A percentile compares a stretch with the other conserved stretches of the same genome.
These are phyloP conservation scores for Colletotrichum theobromicola DNA, from an alignment of 2,329 filamentous ascomycete species.

Conservation along the genomic window DNA sequence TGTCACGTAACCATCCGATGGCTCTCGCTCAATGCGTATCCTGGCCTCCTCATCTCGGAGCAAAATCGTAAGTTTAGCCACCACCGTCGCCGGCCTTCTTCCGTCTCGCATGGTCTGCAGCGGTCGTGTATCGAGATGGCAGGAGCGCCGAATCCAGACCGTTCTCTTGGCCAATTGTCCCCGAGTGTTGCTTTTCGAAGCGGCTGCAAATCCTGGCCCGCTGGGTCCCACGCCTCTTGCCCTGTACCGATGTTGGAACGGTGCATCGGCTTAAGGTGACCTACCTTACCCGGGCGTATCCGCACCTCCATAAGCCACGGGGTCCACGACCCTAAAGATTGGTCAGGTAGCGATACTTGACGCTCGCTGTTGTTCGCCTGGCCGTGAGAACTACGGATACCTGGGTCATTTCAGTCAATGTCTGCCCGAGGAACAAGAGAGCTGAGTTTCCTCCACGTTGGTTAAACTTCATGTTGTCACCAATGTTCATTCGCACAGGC, in stretches of 20 bases:
- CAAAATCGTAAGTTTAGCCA: conserved; percentile 10
- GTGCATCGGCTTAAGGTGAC: not conserved
- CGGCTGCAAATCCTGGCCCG: not conserved
- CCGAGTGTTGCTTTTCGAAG: not conserved
- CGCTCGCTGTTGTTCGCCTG: not conserved
- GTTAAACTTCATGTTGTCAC: not conserved
- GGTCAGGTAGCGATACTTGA: not conserved
- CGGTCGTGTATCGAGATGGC: conserved; percentile 3
- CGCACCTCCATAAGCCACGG: conserved; percentile 5
- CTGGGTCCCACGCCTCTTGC: not conserved
- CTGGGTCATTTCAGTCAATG: not conserved
- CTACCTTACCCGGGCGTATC: conserved; percentile 7
- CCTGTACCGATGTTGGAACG: not conserved
- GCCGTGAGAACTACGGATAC: not conserved
- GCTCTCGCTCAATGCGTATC: not conserved
- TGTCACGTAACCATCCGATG: not conserved
- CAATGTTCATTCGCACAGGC: not conserved
- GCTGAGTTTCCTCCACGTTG: not conserved
- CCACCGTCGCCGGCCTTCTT: not conserved
- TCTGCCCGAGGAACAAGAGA: not conserved
- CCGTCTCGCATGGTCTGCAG: not conserved
- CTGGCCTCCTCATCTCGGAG: not conserved
- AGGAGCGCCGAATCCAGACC: not conserved
- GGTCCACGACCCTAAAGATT: not conserved
- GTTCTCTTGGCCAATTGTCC: not conserved